These are phyloP conservation scores for Ambrosiella xylebori DNA, from an alignment of 2,329 filamentous ascomycete genomes.

Conservation along the genomic window DNA sequence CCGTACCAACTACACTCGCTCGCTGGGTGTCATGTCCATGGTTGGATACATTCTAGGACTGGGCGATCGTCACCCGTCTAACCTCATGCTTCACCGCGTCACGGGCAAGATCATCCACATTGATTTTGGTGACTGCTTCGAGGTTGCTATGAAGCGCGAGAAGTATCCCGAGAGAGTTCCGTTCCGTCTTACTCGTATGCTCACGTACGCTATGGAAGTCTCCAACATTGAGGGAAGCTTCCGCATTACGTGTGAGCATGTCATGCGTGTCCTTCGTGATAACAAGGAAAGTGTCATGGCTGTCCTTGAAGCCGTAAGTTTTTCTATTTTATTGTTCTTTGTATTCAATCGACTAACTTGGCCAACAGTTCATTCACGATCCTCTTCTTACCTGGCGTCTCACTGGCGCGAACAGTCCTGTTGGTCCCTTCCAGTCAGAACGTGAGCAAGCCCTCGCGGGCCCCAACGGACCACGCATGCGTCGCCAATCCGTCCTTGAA, in stretches of 20 bases:
- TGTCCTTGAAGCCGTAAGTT: constrained; percentile 83
- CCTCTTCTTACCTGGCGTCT: constrained; percentile 97
- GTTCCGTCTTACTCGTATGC: constrained; percentile 94
- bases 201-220: constrained; percentile 99
- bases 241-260: constrained; percentile 92
- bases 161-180: constrained; percentile 96
- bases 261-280: constrained; percentile 88
- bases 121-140: constrained; percentile 98
- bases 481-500: constrained; percentile 52
- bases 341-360: constrained; percentile 10
- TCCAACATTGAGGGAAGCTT: constrained; percentile 99
- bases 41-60: constrained; percentile 98
- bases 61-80: constrained; percentile 91
- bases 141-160: constrained; percentile 97
- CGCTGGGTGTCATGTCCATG: constrained; percentile 99
- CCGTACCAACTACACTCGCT: constrained; percentile 96
- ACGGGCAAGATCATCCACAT: constrained; percentile 98
- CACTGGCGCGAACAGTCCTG: constrained; percentile 42
- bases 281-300: constrained; percentile 99
- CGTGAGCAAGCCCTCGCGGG: constrained; percentile 36
- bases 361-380: constrained; percentile 98
- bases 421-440: constrained; percentile 48
- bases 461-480: constrained; percentile 32
- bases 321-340: neutral
- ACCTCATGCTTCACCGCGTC: constrained; percentile 88